Conservation (phyloP, 2,329 filamentous ascomycete genomes). For the Dendrostoma leiphaemia region DNA sequence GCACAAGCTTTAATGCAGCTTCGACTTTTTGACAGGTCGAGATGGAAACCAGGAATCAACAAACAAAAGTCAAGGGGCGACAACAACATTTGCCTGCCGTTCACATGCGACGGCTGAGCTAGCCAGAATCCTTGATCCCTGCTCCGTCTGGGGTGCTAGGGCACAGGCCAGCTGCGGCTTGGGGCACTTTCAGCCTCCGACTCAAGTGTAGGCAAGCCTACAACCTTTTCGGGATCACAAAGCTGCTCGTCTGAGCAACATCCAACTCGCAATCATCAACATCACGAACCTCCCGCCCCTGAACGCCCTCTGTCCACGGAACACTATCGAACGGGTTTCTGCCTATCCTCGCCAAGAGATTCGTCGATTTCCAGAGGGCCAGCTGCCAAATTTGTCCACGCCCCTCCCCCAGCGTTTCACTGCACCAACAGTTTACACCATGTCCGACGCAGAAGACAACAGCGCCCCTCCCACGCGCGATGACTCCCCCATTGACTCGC, state of each 20-base stretch:
- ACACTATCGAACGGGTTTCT: neutral
- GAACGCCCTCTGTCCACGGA: too few relatives aligned
- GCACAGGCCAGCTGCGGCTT: neutral
- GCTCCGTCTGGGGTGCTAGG: neutral
- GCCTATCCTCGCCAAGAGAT: neutral
- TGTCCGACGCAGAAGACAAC: constrained; percentile 27
- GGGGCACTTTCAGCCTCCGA: neutral
- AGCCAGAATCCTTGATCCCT: neutral
- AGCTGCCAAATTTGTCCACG: too few relatives aligned
- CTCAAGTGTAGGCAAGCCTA: too few relatives aligned
- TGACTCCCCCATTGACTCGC: constrained; percentile 3
- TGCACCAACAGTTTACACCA: constrained; percentile 21
- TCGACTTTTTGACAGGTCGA: neutral
- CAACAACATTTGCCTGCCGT: neutral
- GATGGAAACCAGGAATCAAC: neutral
- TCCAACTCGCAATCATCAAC: neutral
- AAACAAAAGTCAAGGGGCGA: constrained; percentile 4
- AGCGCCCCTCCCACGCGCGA: constrained; percentile 7
- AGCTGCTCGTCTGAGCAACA: too few relatives aligned
- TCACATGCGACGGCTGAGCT: neutral
- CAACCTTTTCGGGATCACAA: too few relatives aligned
- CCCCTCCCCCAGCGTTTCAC: too few relatives aligned
- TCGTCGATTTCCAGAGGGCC: too few relatives aligned
- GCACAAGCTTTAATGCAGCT: neutral
- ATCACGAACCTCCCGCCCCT: neutral